These are phyloP conservation scores for Neurospora sp. DNA, from an alignment of 495 filamentous ascomycete genomes.

Conservation along the genomic window DNA sequence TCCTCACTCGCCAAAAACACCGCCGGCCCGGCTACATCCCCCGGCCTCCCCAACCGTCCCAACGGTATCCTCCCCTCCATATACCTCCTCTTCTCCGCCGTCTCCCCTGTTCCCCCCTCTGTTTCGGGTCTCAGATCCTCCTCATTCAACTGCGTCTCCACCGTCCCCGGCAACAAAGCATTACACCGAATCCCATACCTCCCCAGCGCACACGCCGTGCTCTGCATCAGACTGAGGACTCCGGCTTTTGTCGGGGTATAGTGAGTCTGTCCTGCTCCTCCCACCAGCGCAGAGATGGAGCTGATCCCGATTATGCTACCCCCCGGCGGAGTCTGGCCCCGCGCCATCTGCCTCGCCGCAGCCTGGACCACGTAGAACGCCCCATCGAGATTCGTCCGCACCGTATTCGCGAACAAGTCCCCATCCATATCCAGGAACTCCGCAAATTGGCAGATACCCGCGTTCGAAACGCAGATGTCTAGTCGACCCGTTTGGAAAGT, in stretches of 20 bases:
- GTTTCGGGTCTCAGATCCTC: slow-evolving; percentile 56
- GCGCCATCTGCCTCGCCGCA: slow-evolving; percentile 69
- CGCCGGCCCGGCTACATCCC: slow-evolving; percentile 70
- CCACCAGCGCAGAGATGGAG: slow-evolving; percentile 77
- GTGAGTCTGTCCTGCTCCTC: slow-evolving; percentile 69
- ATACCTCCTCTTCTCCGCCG: slow-evolving; percentile 55
- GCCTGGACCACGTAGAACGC: slow-evolving; percentile 81
- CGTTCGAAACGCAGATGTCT: slow-evolving; percentile 82
- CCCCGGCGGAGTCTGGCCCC: slow-evolving; percentile 44
- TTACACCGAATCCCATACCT: slow-evolving; percentile 73
- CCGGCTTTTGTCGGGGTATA: slow-evolving; percentile 92
- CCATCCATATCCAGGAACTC: slow-evolving; percentile 64
- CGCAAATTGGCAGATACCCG: slow-evolving; percentile 74
- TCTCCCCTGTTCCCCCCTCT: no score
- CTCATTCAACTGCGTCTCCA: slow-evolving; percentile 80
- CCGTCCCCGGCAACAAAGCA: slow-evolving; percentile 76
- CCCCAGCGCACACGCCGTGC: slow-evolving; percentile 66
- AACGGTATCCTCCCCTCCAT: slow-evolving; percentile 81
- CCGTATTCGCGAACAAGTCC: slow-evolving; percentile 52
- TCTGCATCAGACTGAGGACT: slow-evolving; percentile 76
- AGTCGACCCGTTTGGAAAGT: slow-evolving; percentile 44
- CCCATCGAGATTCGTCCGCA: slow-evolving; percentile 73
- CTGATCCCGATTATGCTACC: slow-evolving; percentile 67
- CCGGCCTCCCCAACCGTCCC: slow-evolving; percentile 57
- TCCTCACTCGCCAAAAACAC: slow-evolving; percentile 76